A percentile compares a stretch with the other conserved stretches of the same genome.
phyloP scores from a whole-genome alignment of 1,139 yeast genomes.

The Magnusiomyces sp. region DNA sequence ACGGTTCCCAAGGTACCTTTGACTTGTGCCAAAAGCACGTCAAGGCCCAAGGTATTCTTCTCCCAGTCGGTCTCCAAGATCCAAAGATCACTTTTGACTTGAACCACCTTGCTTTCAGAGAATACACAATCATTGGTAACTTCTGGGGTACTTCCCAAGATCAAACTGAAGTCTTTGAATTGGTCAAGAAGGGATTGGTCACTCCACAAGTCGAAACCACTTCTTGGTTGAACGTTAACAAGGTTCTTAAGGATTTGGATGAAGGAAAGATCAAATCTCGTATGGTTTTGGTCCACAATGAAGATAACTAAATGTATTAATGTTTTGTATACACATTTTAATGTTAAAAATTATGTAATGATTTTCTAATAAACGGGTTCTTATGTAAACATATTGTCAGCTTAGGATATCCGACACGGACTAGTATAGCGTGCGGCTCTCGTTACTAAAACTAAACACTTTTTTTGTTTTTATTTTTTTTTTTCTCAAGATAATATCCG shows the following conservation, averaged over 20 bases:
- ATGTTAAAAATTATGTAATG: too few relatives aligned
- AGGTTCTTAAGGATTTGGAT: constrained; percentile 33
- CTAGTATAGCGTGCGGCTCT: too few relatives aligned
- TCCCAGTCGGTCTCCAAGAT: constrained; percentile 41
- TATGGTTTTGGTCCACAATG: constrained; percentile 35
- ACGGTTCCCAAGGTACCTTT: constrained; percentile 37
- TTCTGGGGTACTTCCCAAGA: constrained; percentile 44
- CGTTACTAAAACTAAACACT: too few relatives aligned
- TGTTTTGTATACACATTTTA: background rate
- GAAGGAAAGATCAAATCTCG: constrained; percentile 40
- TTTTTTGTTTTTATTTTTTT: too few relatives aligned
- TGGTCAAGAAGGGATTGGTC: constrained; percentile 38
- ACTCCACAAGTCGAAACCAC: constrained; percentile 35
- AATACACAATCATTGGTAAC: constrained; percentile 36
- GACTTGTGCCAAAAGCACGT: constrained; percentile 26
- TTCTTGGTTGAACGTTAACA: constrained; percentile 35
- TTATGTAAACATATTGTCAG: too few relatives aligned
- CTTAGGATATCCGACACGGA: too few relatives aligned
- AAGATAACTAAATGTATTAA: background rate
- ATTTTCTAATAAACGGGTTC: too few relatives aligned
- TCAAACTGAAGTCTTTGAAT: constrained; percentile 39
- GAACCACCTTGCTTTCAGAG: constrained; percentile 32
- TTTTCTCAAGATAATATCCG: too few relatives aligned
- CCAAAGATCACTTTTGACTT: constrained; percentile 32
- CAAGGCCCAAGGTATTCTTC: constrained; percentile 34